A percentile compares a stretch with the other conserved stretches of the same genome.
Conservation (phyloP, 2,329 filamentous ascomycete species). For the Thelonectria rubi region DNA sequence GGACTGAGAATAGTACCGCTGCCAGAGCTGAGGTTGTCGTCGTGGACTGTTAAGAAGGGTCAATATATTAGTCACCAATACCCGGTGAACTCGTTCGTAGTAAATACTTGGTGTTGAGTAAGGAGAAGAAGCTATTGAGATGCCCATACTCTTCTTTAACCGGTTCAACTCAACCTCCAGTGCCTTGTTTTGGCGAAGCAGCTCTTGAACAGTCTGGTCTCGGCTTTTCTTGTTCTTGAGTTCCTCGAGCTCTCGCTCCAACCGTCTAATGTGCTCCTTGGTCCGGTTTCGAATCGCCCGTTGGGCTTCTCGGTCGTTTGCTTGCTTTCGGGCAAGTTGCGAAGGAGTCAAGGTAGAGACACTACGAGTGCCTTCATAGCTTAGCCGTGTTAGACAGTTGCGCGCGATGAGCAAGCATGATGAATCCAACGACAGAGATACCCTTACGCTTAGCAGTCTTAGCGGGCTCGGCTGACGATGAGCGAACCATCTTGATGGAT, state of each 20-base stretch:
- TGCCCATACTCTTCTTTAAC: conserved; percentile 56
- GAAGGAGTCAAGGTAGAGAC: conserved; percentile 89
- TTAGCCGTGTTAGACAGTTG: background rate
- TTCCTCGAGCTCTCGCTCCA: conserved; percentile 80
- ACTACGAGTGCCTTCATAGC: conserved; percentile 70
- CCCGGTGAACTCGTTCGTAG: background rate
- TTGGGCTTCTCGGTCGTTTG: conserved; percentile 91
- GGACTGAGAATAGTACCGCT: conserved; percentile 54
- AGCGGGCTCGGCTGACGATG: conserved; percentile 55
- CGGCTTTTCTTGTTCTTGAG: conserved; percentile 62
- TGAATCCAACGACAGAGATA: conserved; percentile 38
- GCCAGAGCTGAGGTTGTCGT: conserved; percentile 52
- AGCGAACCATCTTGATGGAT: conserved; percentile 50
- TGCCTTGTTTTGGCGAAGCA: conserved; percentile 61
- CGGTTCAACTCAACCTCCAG: conserved; percentile 62
- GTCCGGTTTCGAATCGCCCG: conserved; percentile 87
- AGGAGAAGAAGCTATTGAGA: conserved; percentile 52
- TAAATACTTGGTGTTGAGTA: conserved; percentile 53
- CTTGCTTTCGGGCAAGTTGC: conserved; percentile 87
- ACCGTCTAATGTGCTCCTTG: conserved; percentile 82
- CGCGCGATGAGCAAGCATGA: conserved; percentile 5
- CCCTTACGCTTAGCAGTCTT: conserved; percentile 58
- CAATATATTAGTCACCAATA: conserved; percentile 11
- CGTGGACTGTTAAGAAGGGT: conserved; percentile 47
- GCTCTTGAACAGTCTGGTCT: conserved; percentile 61